phyloP scores from a whole-genome alignment of 1,284 basidiomycete genomes.

The Ustanciosporium gigantosporum region DNA sequence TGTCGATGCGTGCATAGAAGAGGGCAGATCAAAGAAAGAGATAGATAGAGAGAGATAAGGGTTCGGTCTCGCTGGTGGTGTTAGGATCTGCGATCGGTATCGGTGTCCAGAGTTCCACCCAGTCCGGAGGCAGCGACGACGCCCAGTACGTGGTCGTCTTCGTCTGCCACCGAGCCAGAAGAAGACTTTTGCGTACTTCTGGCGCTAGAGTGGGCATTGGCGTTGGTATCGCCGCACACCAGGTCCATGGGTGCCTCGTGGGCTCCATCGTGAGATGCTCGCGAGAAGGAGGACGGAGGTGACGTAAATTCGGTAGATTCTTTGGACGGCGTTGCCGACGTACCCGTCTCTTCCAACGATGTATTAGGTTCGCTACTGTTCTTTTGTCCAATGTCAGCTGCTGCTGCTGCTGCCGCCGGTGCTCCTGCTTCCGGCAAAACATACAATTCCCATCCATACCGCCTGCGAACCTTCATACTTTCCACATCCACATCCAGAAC shows the following conservation, averaged over 20 bases:
- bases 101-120: conserved; percentile 9
- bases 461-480: conserved; percentile 24
- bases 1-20: too few relatives aligned
- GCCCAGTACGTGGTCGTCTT: conserved; percentile 14
- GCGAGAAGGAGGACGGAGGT: not conserved
- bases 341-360: not conserved
- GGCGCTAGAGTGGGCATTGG: not conserved
- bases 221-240: not conserved
- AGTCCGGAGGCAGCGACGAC: conserved; percentile 23
- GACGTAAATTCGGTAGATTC: not conserved
- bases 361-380: too few relatives aligned
- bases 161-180: not conserved
- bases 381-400: not conserved
- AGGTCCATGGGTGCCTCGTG: not conserved
- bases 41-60: not conserved
- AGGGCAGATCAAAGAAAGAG: too few relatives aligned
- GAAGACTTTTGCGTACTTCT: not conserved
- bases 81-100: not conserved
- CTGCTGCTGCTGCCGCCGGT: not conserved
- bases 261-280: not conserved
- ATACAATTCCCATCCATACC: conserved; percentile 43
- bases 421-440: conserved; percentile 10
- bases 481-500: conserved; percentile 44
- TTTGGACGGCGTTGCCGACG: not conserved
- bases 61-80: not conserved